Percentiles rank a stretch among this genome's conserved stretches.
Evolutionary conservation across 805 yeast genomes (phyloP).

Genomic region (Ascoidea tarda): DNA sequence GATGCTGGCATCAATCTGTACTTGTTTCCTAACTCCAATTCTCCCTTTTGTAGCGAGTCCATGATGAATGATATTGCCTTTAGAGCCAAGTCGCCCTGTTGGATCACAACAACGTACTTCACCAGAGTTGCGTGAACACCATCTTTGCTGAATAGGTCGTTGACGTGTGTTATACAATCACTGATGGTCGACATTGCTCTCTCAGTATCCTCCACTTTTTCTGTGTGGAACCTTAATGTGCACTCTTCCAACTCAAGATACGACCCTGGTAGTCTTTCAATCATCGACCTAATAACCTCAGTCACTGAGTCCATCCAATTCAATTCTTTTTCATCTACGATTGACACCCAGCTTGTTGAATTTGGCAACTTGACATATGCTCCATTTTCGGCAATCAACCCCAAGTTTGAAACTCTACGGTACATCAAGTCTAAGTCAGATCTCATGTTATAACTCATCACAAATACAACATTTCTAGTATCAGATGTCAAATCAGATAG

Average conservation of each 20-base stretch:
- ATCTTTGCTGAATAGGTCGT: slow-evolving; percentile 50
- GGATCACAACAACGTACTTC: slow-evolving; percentile 56
- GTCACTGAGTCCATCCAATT: slow-evolving; percentile 48
- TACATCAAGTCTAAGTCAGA: slow-evolving; percentile 54
- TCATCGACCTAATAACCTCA: slow-evolving; percentile 40
- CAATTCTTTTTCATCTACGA: slow-evolving; percentile 38
- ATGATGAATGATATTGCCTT: slow-evolving; percentile 43
- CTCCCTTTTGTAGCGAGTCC: slow-evolving; percentile 18
- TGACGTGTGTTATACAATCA: slow-evolving; percentile 73
- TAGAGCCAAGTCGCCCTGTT: slow-evolving; percentile 42
- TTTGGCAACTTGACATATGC: slow-evolving; percentile 53
- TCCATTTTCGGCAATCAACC: slow-evolving; percentile 85
- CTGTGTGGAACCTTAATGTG: slow-evolving; percentile 64
- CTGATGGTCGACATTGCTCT: slow-evolving; percentile 62
- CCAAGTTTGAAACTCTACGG: slow-evolving; percentile 53
- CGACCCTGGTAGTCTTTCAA: slow-evolving; percentile 73
- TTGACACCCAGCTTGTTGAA: slow-evolving; percentile 42
- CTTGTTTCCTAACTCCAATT: slow-evolving; percentile 9
- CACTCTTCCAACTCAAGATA: slow-evolving; percentile 62
- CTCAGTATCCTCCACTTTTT: slow-evolving; percentile 45
- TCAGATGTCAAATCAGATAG: slow-evolving; percentile 45
- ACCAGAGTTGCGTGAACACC: slow-evolving; percentile 70
- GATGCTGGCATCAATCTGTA: slow-evolving; percentile 17
- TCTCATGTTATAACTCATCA: slow-evolving; percentile 52
- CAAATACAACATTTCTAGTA: slow-evolving; percentile 51